Conservation (phyloP, 495 filamentous ascomycete genomes). For the Hyaloscypha variabilis region DNA sequence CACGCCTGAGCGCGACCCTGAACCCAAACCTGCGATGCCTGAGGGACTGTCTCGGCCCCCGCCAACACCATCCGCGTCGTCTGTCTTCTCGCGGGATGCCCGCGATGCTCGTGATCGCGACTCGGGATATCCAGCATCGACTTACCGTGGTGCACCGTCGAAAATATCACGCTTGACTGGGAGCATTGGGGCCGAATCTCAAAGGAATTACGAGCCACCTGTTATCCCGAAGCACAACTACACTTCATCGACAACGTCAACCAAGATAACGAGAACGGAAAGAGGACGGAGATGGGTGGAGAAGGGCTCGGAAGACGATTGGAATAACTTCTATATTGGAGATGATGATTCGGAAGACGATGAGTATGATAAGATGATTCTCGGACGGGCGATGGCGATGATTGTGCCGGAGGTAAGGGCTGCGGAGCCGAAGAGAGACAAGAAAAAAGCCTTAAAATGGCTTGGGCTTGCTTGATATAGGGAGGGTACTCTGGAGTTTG, state of each 20-base stretch:
- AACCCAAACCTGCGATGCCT: conserved; percentile 13
- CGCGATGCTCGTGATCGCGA: conserved; percentile 7
- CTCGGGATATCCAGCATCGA: conserved; percentile 9
- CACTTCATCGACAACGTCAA: conserved; percentile 8
- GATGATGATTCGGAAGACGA: conserved; percentile 32
- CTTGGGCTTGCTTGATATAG: conserved; percentile 33
- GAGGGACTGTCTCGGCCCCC: conserved; percentile 6
- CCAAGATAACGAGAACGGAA: conserved; percentile 8
- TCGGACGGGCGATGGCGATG: too few relatives aligned
- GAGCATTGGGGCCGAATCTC: neutral
- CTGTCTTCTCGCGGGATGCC: neutral
- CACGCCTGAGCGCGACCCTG: conserved; percentile 24
- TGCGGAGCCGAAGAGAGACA: conserved; percentile 25
- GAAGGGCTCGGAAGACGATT: conserved; percentile 12
- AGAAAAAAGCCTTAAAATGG: conserved; percentile 36
- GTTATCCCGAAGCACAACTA: neutral
- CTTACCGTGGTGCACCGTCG: neutral
- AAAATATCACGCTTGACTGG: conserved; percentile 19
- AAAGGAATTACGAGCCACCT: conserved; percentile 3
- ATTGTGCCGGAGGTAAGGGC: too few relatives aligned
- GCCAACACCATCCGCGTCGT: conserved; percentile 2
- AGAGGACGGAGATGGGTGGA: conserved; percentile 18
- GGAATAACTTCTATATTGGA: conserved; percentile 33
- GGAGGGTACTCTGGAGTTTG: too few relatives aligned
- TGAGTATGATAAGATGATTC: too few relatives aligned